Base-by-base conservation (phyloP, 805 yeast species). In the Cyberlindnera galapagoensis region DNA sequence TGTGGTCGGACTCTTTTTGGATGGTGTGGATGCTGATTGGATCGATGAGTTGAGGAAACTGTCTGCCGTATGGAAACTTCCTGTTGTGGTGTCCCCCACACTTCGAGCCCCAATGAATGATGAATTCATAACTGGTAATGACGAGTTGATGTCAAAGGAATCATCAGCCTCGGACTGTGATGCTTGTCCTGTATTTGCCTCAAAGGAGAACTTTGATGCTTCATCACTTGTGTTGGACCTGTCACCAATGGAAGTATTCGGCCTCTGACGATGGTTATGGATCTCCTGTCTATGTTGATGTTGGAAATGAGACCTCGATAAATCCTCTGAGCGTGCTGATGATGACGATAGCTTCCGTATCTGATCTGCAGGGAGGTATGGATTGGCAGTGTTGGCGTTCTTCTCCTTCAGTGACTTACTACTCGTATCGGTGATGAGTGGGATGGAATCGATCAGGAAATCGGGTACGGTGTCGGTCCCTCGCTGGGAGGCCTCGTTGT, bases 11-110 rank as follows among this genome's bases (percentile, higher is more conserved):
- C 19, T 4, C 13, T 44, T 32, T 24, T 39, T 34, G 5, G 44
- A 37, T 29, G 50, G 39, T 3, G 47, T 17, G 2, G 52, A 33
- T 16, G 48, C 49, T 7, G 51, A 43, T 26, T 47, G 39, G 1
- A 42, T 26, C 15, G 18, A 18, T 13, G 34, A 26, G 33, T 18
- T 21, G 19, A 22, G 24, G 14, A 16, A n/a, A n/a, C n/a, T n/a
- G 24, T 30, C 24, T 2, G 52, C 52, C 1, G 51, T 46, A 22
- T 46, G 52, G 29, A 40, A 45, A 4, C 33, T 24, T 6, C 30
- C 40, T 2, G 26, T 28, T n/a, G 42, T 29, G 4, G 34, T 33
- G 16, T 30, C 35, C 7, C 6, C 7, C 10, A 18, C 22, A 18
- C 19, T 25, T 9, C 10, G 30, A 16, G 20, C 9, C 7, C 28